Evolutionary conservation across 1,139 yeast species (phyloP).

Genomic region (Hyphopichia wangnamkhiaoensis): DNA sequence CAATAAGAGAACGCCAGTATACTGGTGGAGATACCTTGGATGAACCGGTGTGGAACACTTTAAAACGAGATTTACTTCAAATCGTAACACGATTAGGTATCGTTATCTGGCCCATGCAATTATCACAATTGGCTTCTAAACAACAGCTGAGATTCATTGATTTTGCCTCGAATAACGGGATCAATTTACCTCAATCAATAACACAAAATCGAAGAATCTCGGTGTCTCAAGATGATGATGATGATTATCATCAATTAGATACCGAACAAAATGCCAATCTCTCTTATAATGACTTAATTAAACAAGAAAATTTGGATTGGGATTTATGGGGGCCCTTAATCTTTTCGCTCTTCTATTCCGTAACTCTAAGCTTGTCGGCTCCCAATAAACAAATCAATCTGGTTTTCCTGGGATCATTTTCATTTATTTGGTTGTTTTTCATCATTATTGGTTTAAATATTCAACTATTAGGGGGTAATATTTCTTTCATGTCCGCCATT

Average conservation of each 20-base stretch:
- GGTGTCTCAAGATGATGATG: constrained; percentile 29
- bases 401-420: constrained; percentile 53
- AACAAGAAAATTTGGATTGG: constrained; percentile 60
- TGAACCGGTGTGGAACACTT: constrained; percentile 73
- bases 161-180: constrained; percentile 48
- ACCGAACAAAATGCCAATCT: constrained; percentile 13
- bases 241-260: constrained; percentile 15
- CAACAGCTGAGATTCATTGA: constrained; percentile 46
- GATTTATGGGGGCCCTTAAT: constrained; percentile 89
- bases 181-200: constrained; percentile 43
- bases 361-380: constrained; percentile 50
- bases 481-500: constrained; percentile 72
- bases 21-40: constrained; percentile 84
- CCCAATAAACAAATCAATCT: constrained; percentile 37
- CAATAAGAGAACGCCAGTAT: constrained; percentile 69
- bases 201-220: constrained; percentile 30
- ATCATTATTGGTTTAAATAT: constrained; percentile 63
- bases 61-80: constrained; percentile 65
- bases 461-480: constrained; percentile 72
- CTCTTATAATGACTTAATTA: constrained; percentile 19
- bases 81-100: constrained; percentile 66
- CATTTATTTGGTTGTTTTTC: constrained; percentile 59
- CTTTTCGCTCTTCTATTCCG: constrained; percentile 65
- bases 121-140: constrained; percentile 41
- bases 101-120: constrained; percentile 71